These are phyloP conservation scores for Aphanomyces euteiches DNA, from an alignment of 352 stramenopile genomes.

Conservation along the genomic window DNA sequence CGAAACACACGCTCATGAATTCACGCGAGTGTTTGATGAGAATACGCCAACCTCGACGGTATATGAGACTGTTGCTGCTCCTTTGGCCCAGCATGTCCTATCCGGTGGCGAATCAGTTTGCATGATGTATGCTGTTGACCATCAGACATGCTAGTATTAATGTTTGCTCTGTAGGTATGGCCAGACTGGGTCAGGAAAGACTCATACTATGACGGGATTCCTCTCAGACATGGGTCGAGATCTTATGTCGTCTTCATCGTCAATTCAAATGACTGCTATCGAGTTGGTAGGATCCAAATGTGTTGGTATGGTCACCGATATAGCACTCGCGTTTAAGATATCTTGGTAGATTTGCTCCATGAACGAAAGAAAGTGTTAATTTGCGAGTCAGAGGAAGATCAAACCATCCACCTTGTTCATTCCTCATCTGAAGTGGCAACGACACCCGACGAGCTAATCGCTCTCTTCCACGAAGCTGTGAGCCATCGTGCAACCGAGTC, in stretches of 20 bases:
- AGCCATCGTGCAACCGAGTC: conserved; percentile 65
- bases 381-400: conserved; percentile 63
- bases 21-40: conserved; percentile 78
- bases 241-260: conserved; percentile 45
- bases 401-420: conserved; percentile 54
- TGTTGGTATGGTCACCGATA: conserved; percentile 38
- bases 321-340: not conserved
- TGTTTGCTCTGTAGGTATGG: conserved; percentile 36
- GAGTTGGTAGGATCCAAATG: conserved; percentile 68
- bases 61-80: conserved; percentile 59
- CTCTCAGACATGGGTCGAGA: conserved; percentile 73
- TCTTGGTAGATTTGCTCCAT: conserved; percentile 43
- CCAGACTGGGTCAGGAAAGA: conserved; percentile 67
- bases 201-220: conserved; percentile 81
- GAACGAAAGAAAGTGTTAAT: conserved; percentile 61
- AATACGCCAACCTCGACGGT: conserved; percentile 66
- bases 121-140: conserved; percentile 56
- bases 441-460: conserved; percentile 60
- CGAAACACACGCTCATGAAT: conserved; percentile 66
- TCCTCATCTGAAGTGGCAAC: conserved; percentile 45
- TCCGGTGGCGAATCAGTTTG: conserved; percentile 67
- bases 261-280: conserved; percentile 55
- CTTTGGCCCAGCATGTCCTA: conserved; percentile 62
- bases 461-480: conserved; percentile 67
- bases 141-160: conserved; percentile 13